Evolutionary conservation across 352 stramenopile genomes (phyloP), one percentile per base, ranked within the genome.

Genomic region (Pythium brassicae): DNA sequence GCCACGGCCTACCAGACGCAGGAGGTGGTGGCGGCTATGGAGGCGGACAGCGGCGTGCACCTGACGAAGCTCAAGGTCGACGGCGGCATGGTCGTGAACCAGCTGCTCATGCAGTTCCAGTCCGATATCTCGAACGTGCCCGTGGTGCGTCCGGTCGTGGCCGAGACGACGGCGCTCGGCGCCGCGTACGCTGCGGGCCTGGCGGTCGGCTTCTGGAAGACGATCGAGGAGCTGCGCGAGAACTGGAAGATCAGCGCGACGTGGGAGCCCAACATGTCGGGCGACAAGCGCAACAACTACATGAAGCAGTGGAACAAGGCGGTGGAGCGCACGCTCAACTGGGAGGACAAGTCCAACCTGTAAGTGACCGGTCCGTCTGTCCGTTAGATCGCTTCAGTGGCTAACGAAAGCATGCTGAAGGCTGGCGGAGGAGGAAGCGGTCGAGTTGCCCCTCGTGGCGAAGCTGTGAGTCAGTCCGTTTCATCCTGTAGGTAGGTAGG

Each of bases 101-200:
- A 94, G 55, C 77, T 98, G 46, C 71, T 99, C 26, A 98, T 99
- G 94, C 97, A 99, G 69, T 99, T 99, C 78, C 96, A 99, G 78
- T 89, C 90, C 46, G 95, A 99, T 66, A 87, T 99, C 23, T 78
- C 98, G 23, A 89, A 97, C 59, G 87, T 94, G 44, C 77, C 86
- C 0, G 96, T 99, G 6, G 76, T 98, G 10, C 89, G 90, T 50
- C 96, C 97, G 0, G 81, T 93, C 11, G 86, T 99, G 35, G 83
- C 91, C 11, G 97, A 99, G 74, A 99, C 97, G n/a, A 99, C 97
- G 20, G 92, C 94, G 1, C 73, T 98, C 22, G 97, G 97, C n/a
- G 96, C 97, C 2, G 96, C 95, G 0, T 99, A 98, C 68, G 96
- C 94, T 29, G 97, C 97, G 8, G 97, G 97, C 61, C 77, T 99